phyloP scores from a whole-genome alignment of 2,329 filamentous ascomycete genomes.

The Remersonia thermophila region DNA sequence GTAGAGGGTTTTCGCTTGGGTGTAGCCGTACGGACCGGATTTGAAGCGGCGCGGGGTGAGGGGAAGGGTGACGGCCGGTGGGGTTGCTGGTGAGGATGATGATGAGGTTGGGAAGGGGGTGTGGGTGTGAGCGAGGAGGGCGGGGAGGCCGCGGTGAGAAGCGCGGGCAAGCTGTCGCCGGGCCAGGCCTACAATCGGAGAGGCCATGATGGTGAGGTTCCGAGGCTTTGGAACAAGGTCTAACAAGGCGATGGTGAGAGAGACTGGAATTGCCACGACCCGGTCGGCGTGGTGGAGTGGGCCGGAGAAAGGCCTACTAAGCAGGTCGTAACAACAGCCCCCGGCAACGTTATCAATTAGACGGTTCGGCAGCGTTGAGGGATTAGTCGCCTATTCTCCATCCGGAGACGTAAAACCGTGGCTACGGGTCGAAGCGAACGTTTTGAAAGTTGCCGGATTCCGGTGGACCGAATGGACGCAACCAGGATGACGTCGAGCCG shows the following conservation, averaged over 20 bases:
- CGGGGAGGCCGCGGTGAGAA: not conserved
- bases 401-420: no score
- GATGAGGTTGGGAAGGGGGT: conserved; percentile 3
- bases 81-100: not conserved
- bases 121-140: not conserved
- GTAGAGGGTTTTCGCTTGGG: conserved; percentile 70
- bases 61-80: conserved; percentile 4
- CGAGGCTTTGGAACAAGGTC: no score
- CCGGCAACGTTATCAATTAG: no score
- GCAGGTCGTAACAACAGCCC: no score
- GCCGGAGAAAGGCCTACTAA: no score
- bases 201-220: not conserved
- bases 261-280: no score
- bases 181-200: not conserved
- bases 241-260: no score
- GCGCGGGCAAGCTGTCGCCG: not conserved
- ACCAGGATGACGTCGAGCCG: conserved; percentile 7
- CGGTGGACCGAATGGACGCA: conserved; percentile 4
- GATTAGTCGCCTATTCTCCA: no score
- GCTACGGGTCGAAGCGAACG: no score
- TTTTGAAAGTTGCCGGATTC: not conserved
- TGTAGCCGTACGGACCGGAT: conserved; percentile 64
- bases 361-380: no score
- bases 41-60: conserved; percentile 31
- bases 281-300: no score